phyloP scores from a whole-genome alignment of 208 protist species.

The Leptomonas seymouri region DNA sequence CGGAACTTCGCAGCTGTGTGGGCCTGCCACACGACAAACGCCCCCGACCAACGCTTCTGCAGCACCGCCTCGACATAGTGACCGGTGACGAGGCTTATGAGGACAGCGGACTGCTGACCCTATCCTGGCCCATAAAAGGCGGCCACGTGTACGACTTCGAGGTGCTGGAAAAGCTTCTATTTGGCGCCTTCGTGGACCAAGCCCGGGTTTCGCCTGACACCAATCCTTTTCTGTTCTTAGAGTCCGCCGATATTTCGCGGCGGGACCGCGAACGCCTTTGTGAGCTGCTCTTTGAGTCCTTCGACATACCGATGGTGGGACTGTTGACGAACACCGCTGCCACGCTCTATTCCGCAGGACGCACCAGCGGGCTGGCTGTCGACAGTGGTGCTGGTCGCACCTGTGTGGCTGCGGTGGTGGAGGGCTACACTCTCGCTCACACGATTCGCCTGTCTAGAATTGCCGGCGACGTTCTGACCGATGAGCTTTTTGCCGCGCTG shows the following conservation, averaged over 20 bases:
- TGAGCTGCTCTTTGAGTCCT: constrained; percentile 98
- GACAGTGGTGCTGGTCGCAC: constrained; percentile 99
- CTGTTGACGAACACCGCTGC: constrained; percentile 94
- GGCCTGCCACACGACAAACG: constrained; percentile 72
- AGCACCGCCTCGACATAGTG: constrained; percentile 62
- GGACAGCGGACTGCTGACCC: constrained; percentile 56
- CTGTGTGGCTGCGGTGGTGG: constrained; percentile 98
- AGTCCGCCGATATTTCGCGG: constrained; percentile 95
- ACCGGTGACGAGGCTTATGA: constrained; percentile 71
- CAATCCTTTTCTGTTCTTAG: constrained; percentile 94
- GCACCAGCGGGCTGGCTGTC: constrained; percentile 97
- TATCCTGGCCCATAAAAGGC: constrained; percentile 56
- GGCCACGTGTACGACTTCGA: constrained; percentile 82
- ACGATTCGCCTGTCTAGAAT: constrained; percentile 60
- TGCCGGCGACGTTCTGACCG: constrained; percentile 83
- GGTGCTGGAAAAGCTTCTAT: constrained; percentile 83
- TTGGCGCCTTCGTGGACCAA: constrained; percentile 69
- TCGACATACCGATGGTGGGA: constrained; percentile 93
- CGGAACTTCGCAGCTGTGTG: constrained; percentile 86
- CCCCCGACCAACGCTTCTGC: constrained; percentile 58
- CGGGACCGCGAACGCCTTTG: constrained; percentile 93
- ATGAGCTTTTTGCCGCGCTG: constrained; percentile 67
- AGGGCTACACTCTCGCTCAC: constrained; percentile 93
- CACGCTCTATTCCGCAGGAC: constrained; percentile 97
- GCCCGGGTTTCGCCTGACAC: constrained; percentile 64